Percentiles rank a stretch among this genome's conserved stretches.
These are phyloP conservation scores for Colletotrichum sp. DNA, from an alignment of 2,329 filamentous ascomycete genomes.

Conservation along the genomic window DNA sequence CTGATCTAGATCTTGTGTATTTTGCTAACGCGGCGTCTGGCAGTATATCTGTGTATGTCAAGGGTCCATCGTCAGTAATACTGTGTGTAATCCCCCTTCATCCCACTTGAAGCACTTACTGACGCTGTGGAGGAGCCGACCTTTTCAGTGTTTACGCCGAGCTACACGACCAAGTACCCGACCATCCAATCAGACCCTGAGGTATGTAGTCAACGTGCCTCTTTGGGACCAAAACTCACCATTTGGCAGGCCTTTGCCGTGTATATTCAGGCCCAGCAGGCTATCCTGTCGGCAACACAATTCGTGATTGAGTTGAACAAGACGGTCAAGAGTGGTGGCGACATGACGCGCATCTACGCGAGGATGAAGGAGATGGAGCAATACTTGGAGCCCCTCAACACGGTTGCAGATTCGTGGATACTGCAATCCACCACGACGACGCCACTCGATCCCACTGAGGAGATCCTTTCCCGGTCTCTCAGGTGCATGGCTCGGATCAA, in stretches of 20 bases:
- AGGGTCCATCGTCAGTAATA: constrained; percentile 53
- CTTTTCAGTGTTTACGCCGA: constrained; percentile 46
- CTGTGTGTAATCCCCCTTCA: constrained; percentile 33
- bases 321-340: constrained; percentile 38
- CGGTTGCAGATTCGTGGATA: constrained; percentile 39
- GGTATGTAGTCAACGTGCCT: constrained; percentile 27
- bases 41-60: constrained; percentile 48
- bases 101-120: neutral
- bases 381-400: constrained; percentile 40
- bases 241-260: constrained; percentile 42
- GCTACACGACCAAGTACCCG: constrained; percentile 50
- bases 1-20: neutral
- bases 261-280: constrained; percentile 52
- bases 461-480: constrained; percentile 46
- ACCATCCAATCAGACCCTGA: constrained; percentile 45
- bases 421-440: constrained; percentile 36
- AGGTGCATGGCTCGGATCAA: constrained; percentile 55
- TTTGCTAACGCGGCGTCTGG: neutral
- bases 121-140: constrained; percentile 40
- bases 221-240: neutral
- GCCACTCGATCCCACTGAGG: constrained; percentile 42
- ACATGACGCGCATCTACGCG: constrained; percentile 44
- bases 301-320: constrained; percentile 54
- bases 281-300: constrained; percentile 50
- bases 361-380: constrained; percentile 46